These are phyloP conservation scores for Rhodotorula sp. DNA, from an alignment of 1,284 basidiomycete genomes.

Conservation along the genomic window DNA sequence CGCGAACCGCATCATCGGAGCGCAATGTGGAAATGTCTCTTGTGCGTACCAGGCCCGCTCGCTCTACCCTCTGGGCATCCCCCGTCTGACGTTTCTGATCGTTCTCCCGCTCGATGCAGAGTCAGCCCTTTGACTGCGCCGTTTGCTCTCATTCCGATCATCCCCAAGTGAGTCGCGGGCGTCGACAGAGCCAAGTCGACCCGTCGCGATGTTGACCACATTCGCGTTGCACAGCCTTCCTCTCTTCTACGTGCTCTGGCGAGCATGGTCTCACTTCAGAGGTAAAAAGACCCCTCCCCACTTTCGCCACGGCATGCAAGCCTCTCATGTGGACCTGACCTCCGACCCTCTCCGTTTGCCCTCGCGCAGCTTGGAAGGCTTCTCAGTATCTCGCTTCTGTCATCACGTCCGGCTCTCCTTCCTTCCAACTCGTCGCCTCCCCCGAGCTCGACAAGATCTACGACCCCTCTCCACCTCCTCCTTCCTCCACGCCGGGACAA, in stretches of 20 bases:
- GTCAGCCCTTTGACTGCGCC: slow-evolving; percentile 45
- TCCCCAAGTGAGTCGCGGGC: slow-evolving; percentile 51
- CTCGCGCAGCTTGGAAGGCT: slow-evolving; percentile 24
- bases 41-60: slow-evolving; percentile 23
- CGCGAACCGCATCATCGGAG: slow-evolving; percentile 41
- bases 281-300: slow-evolving; percentile 14
- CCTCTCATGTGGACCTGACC: background rate
- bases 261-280: slow-evolving; percentile 53
- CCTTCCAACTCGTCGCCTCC: slow-evolving; percentile 18
- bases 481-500: background rate
- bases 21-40: slow-evolving; percentile 36
- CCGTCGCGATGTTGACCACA: background rate
- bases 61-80: background rate
- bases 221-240: slow-evolving; percentile 20
- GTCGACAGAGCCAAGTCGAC: background rate
- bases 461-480: background rate
- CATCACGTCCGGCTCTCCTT: background rate
- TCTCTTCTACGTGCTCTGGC: slow-evolving; percentile 55
- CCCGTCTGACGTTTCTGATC: background rate
- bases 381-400: slow-evolving; percentile 8
- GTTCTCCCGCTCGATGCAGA: background rate
- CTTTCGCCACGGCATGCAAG: slow-evolving; percentile 41
- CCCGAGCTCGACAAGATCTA: slow-evolving; percentile 23
- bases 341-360: background rate
- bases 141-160: slow-evolving; percentile 53